These are phyloP conservation scores for Polyporus arcularius DNA, from an alignment of 768 basidiomycete species.

Conservation along the genomic window DNA sequence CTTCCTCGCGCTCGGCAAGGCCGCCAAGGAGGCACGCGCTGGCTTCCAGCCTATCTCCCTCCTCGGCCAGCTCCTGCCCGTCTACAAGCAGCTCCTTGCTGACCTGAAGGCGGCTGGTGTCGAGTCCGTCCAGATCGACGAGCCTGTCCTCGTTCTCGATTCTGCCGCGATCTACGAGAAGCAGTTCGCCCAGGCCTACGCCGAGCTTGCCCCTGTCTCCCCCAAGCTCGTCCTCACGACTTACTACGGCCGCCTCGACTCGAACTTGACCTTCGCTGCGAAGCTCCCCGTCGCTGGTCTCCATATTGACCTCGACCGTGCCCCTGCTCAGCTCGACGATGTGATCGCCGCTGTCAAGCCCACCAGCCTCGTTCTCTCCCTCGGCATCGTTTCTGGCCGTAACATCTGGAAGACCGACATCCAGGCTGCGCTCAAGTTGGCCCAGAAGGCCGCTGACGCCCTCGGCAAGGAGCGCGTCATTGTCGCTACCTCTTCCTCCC, in stretches of 20 bases:
- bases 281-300: conserved; percentile 93
- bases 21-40: conserved; percentile 76
- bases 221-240: conserved; percentile 95
- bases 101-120: conserved; percentile 94
- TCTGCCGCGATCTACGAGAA: conserved; percentile 72
- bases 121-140: conserved; percentile 94
- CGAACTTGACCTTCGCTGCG: conserved; percentile 83
- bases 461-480: conserved; percentile 90
- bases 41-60: conserved; percentile 91
- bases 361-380: conserved; percentile 80
- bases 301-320: conserved; percentile 96
- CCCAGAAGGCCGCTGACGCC: conserved; percentile 79
- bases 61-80: conserved; percentile 83
- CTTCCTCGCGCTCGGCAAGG: conserved; percentile 93
- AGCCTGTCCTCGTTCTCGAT: conserved; percentile 95
- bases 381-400: conserved; percentile 96
- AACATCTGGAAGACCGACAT: conserved; percentile 99
- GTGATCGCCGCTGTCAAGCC: conserved; percentile 83
- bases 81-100: conserved; percentile 88
- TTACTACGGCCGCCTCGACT: conserved; percentile 95
- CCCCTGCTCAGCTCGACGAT: conserved; percentile 82
- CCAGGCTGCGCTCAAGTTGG: conserved; percentile 74
- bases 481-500: conserved; percentile 94
- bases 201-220: conserved; percentile 75
- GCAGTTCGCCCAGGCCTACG: conserved; percentile 79